Conservation (phyloP, 768 basidiomycete genomes). For the Clitopilus hobsonii region DNA sequence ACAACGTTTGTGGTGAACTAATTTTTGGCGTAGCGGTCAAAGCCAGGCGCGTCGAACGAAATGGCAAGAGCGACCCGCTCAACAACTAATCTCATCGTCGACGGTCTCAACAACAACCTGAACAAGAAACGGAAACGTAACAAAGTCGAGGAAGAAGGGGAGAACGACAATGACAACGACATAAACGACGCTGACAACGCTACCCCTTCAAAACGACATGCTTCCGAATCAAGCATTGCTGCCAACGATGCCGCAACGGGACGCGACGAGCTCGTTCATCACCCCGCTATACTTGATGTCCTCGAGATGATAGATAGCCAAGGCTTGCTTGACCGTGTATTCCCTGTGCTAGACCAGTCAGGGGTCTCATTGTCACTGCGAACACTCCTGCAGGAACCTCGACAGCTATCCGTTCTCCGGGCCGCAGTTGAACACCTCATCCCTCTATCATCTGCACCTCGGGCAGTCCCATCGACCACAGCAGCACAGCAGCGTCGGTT, state of each 20-base stretch:
- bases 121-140: conserved; percentile 69
- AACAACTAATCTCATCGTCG: conserved; percentile 24
- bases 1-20: not conserved
- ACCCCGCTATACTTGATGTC: conserved; percentile 54
- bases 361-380: conserved; percentile 47
- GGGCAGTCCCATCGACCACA: conserved; percentile 57
- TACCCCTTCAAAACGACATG: conserved; percentile 10
- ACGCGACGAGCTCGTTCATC: conserved; percentile 21
- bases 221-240: conserved; percentile 29
- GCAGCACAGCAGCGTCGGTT: conserved; percentile 70
- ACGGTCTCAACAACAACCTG: conserved; percentile 6
- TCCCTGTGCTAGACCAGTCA: conserved; percentile 44
- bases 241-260: conserved; percentile 7
- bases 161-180: not conserved
- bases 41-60: conserved; percentile 3
- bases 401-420: conserved; percentile 47
- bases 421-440: conserved; percentile 65
- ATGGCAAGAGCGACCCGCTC: conserved; percentile 81
- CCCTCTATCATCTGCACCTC: conserved; percentile 63
- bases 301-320: conserved; percentile 66
- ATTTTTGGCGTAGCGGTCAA: conserved; percentile 5
- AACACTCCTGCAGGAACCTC: conserved; percentile 47
- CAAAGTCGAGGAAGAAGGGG: conserved; percentile 37
- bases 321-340: conserved; percentile 76
- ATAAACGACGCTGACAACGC: conserved; percentile 3